phyloP scores from a whole-genome alignment of 345 rosid species.

The Geranium brycei region DNA sequence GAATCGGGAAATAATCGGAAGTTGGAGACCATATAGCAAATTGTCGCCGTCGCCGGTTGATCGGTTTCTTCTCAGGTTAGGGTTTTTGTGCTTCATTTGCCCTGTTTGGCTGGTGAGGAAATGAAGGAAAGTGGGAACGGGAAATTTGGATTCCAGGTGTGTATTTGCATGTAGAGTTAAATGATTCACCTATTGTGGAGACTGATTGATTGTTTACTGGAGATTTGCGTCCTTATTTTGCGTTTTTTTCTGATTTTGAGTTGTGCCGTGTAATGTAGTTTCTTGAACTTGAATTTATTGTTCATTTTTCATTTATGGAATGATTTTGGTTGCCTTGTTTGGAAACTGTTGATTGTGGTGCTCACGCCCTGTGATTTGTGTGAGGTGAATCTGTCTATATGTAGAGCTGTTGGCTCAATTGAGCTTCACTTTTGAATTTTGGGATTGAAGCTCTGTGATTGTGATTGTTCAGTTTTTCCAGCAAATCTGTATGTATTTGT shows the following conservation, averaged over 20 bases:
- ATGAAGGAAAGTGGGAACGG: not conserved
- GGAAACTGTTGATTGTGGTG: no score
- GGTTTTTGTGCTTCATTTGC: not conserved
- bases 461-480: not conserved
- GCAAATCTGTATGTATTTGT: not conserved
- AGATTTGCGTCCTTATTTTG: not conserved
- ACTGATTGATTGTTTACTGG: not conserved
- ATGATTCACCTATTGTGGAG: not conserved
- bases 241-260: not conserved
- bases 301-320: not conserved
- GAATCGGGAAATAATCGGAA: not conserved
- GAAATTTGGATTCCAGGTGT: not conserved
- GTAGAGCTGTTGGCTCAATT: not conserved
- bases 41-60: not conserved
- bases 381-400: not conserved
- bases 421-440: not conserved
- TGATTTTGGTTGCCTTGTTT: no score
- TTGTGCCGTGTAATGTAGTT: not conserved
- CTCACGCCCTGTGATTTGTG: not conserved
- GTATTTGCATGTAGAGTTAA: not conserved
- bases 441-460: not conserved
- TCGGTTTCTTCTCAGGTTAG: not conserved
- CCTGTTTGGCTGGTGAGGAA: slow-evolving; percentile 7
- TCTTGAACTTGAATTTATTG: not conserved
- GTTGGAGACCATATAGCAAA: not conserved